These are phyloP conservation scores for Beauveria sp. DNA, from an alignment of 2,329 filamentous ascomycete species.

Conservation along the genomic window DNA sequence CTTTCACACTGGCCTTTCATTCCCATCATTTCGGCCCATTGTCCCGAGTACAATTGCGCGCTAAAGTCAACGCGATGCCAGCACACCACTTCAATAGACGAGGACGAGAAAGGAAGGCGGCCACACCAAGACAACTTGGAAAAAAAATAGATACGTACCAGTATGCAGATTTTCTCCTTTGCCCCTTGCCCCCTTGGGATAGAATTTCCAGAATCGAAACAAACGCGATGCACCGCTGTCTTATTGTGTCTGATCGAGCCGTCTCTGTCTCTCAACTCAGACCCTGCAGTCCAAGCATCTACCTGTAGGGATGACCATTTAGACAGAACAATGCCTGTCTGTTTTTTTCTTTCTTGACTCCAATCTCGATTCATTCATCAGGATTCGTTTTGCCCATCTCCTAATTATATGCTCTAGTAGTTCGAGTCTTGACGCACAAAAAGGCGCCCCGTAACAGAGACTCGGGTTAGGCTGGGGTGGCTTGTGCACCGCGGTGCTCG, in stretches of 20 bases:
- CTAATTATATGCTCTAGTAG: too few species aligned
- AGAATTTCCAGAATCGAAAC: neutral
- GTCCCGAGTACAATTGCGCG: neutral
- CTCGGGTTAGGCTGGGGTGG: neutral
- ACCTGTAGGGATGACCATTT: neutral
- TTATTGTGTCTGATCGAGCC: constrained; percentile 5
- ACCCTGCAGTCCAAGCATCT: neutral
- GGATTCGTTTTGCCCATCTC: neutral
- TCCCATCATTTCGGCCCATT: neutral
- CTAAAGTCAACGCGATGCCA: neutral
- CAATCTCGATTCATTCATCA: neutral
- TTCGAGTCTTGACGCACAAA: too few species aligned
- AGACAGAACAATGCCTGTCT: neutral
- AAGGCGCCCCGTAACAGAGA: neutral
- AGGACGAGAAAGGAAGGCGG: neutral
- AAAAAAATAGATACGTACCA: neutral
- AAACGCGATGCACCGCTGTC: neutral
- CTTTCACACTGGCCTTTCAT: neutral
- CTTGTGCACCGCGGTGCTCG: neutral
- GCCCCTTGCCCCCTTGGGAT: neutral
- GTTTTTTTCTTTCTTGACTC: neutral
- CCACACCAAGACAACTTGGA: neutral
- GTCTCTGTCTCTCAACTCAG: neutral
- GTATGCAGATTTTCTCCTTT: neutral
- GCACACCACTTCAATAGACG: neutral